Base-by-base conservation (phyloP, 164 flowering plant species). In the Sextonia rubra region DNA sequence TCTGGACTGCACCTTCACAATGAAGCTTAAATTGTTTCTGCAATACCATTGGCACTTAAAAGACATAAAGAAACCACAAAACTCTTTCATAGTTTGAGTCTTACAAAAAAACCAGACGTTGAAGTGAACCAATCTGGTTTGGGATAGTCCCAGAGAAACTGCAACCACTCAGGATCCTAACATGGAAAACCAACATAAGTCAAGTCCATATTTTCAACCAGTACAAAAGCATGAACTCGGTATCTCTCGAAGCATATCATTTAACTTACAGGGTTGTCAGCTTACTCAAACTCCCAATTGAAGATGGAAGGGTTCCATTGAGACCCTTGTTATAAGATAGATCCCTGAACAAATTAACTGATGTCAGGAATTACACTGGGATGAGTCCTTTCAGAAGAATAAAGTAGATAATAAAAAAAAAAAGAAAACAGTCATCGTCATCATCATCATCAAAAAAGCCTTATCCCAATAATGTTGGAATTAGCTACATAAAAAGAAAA, bases 101-200 rank as follows among this genome's bases (percentile, higher is more conserved):
- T 88, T 87, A 94, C 98, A 94, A 78, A 85, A 90, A 94, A 12
- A 91, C 72, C 14, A 94, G 81, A 27, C 84, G 74, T 55, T 77
- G 32, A 52, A 94, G 91, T 60, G 82, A 85, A 64, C 97, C 98
- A 47, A 94, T 47, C 77, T 91, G 91, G 20, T 71, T 69, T 26
- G 97, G 98, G 68, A 94, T 88, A 47, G 2, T 72, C 48, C 94
- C 97, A 69, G 77, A 82, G 82, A 94, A 92, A 82, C 94, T 27
- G 71, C 97, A 92, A 20, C 94, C 97, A 47, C 87, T 90, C 5
- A 94, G 82, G 77, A 87, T 91, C 78, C 99, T 92, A 89, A 52
- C 11, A 23, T 15, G 58, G n/a, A 52, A 52, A 52, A 20, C n/a
- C 20, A 20, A 52, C 20, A 17, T 52, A 5, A 52, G n/a, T 52